Conservation (phyloP, 2,329 filamentous ascomycete genomes). For the Neoscytalidium dimidiatum region DNA sequence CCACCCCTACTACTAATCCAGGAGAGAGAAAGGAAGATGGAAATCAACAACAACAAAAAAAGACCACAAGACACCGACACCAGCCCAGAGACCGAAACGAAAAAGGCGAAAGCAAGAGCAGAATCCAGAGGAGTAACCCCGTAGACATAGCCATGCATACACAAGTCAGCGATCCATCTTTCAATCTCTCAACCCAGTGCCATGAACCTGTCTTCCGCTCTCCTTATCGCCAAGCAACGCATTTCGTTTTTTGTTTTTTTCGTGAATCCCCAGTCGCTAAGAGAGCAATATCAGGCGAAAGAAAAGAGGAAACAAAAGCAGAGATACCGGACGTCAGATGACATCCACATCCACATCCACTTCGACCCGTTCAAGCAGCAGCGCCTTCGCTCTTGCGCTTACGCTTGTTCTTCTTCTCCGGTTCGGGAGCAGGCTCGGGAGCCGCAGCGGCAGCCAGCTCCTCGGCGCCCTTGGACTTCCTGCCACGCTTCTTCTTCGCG, state of each 20-base stretch:
- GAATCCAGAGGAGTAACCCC: neutral
- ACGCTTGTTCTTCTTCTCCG: slow-evolving; percentile 20
- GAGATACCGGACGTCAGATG: neutral
- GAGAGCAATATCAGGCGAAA: neutral
- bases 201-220: no score
- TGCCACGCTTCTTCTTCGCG: slow-evolving; percentile 18
- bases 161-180: no score
- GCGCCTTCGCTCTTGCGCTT: slow-evolving; percentile 19
- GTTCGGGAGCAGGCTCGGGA: slow-evolving; percentile 1
- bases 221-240: no score
- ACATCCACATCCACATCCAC: neutral
- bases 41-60: neutral
- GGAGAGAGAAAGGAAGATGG: neutral
- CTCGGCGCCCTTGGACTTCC: slow-evolving; percentile 17
- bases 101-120: no score
- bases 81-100: no score
- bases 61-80: neutral
- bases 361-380: neutral
- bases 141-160: no score
- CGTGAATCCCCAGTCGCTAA: neutral
- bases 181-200: no score
- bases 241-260: no score
- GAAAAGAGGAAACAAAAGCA: neutral
- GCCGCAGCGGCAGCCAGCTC: neutral
- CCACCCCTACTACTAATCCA: neutral